A percentile compares a stretch with the other conserved stretches of the same genome.
These are phyloP conservation scores for Yamadazyma mexicana DNA, from an alignment of 1,139 yeast genomes.

Conservation along the genomic window DNA sequence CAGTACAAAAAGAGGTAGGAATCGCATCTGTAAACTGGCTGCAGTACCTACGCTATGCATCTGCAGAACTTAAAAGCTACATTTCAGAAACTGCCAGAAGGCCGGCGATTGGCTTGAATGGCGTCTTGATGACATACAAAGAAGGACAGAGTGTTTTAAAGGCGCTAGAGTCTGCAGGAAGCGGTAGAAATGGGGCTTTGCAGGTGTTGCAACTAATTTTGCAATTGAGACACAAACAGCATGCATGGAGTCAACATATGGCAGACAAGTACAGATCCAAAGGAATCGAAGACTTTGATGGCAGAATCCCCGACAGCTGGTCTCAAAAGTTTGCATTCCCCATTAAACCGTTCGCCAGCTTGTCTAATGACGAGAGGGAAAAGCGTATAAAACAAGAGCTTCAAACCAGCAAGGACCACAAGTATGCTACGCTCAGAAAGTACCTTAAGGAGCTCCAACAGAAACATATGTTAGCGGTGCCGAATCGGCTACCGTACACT, in stretches of 20 bases:
- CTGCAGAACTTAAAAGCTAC: slow-evolving; percentile 19
- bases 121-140: slow-evolving; percentile 1
- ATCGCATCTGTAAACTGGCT: slow-evolving; percentile 8
- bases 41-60: slow-evolving; percentile 10
- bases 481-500: slow-evolving; percentile 35
- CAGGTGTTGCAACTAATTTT: slow-evolving; percentile 3
- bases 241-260: slow-evolving; percentile 1
- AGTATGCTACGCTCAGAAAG: slow-evolving; percentile 19
- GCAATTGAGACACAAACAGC: slow-evolving; percentile 5
- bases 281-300: slow-evolving; percentile 12
- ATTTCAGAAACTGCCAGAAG: slow-evolving; percentile 19
- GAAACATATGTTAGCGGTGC: slow-evolving; percentile 29
- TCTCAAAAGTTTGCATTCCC: slow-evolving; percentile 14
- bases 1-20: slow-evolving; percentile 5
- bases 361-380: slow-evolving; percentile 13
- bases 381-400: slow-evolving; percentile 14
- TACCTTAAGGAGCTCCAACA: slow-evolving; percentile 32
- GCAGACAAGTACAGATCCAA: slow-evolving; percentile 4
- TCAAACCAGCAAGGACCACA: slow-evolving; percentile 9
- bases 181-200: background rate
- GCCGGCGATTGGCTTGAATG: background rate
- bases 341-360: slow-evolving; percentile 3
- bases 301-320: slow-evolving; percentile 9
- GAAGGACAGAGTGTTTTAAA: slow-evolving; percentile 3
- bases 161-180: background rate